Base-by-base conservation (phyloP, 2,329 filamentous ascomycete species). In the Chrysoporthe cubensis region DNA sequence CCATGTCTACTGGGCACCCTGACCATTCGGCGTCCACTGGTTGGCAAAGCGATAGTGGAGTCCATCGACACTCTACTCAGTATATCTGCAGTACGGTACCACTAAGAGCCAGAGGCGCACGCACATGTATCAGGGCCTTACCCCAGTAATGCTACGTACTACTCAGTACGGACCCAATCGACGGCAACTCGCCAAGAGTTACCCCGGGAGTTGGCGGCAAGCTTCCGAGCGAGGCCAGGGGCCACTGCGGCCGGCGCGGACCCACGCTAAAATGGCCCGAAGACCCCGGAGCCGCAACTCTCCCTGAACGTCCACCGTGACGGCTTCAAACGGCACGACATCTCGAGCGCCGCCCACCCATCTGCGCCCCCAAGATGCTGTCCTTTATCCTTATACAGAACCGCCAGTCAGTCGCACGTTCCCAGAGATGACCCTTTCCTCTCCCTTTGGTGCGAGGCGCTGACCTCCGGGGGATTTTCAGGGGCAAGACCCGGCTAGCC, bases 401-500 rank as follows among this genome's bases (percentile, higher is more conserved):
- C 78, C 88, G 93, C 73, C 93, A 97, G 92, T 95, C 80, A 65
- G 77, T 74, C 61, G 52, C 44, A n/a, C 14, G 6, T 11, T 9
- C 21, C 42, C 34, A 18, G 9, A 6, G 40, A n/a, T 37, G 11
- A 2, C 43, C 8, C 59, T 11, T 46, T 43, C 16, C 42, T 46
- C 43, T 26, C 26, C 26, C 21, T 46, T 61, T 26, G 40, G 14
- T 7, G 8, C 52, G 4, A 59, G 21, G 44, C 32, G 63, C 66
- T 69, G 62, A 70, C 60, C 26, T 42, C 37, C 40, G 37, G 18
- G 37, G 34, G 18, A 7, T 58, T 54, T 54, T 32, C 73, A 97
- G 95, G 87, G 96, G 96, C 82, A 99, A 99, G 85, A 99, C 96
- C 74, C 92, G 96, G 75, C 87, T 99, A 72, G 96, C 96, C 72